Evolutionary conservation across 495 filamentous ascomycete species (phyloP), one percentile per base, ranked within the genome.

Genomic region (Penicillium bovifimosum): DNA sequence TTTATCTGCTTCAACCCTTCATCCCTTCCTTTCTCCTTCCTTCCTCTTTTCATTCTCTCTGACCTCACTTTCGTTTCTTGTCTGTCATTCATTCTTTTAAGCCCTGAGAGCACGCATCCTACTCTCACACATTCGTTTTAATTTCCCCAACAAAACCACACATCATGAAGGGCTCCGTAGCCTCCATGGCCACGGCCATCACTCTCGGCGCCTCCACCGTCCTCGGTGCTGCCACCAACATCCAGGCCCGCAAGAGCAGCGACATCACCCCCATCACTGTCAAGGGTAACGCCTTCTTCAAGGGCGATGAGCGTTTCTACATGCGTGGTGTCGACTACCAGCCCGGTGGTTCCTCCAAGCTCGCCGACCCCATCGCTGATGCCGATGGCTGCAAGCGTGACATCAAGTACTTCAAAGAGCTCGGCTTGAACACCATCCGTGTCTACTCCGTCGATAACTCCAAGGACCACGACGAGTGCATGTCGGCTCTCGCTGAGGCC

Each of bases 321-420:
- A 82, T 97, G 45, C 87, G 90, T 39, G 92, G 92, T 65, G 85
- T 97, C 56, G 92, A 96, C 77, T 96, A 95, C 72, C 91, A 96
- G 68, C 91, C 91, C 43, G 91, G 92, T 54, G 92, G 92, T 53
- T 86, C 88, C 17, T 91, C 90, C 18, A 73, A 83, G 46, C 78
- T 87, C 48, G 60, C 66, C 16, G 92, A 98, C 60, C 91, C 92
- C 39, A 83, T 97, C 43, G 84, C 90, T 44, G 83, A 95, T 60
- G 60, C 70, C 14, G 66, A 68, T 0, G 71, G 71, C 48, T 97
- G 92, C 80, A 79, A 80, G 64, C 87, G 92, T 50, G 92, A 97
- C 68, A 87, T 96, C 64, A 69, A 74, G 14, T 74, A 90, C 56
- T 96, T 96, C 81, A 79, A 86, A 69, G 80, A 90, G 56, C 76